Base-by-base conservation (phyloP, 2,329 filamentous ascomycete species). In the Delphinella strobiligena region DNA sequence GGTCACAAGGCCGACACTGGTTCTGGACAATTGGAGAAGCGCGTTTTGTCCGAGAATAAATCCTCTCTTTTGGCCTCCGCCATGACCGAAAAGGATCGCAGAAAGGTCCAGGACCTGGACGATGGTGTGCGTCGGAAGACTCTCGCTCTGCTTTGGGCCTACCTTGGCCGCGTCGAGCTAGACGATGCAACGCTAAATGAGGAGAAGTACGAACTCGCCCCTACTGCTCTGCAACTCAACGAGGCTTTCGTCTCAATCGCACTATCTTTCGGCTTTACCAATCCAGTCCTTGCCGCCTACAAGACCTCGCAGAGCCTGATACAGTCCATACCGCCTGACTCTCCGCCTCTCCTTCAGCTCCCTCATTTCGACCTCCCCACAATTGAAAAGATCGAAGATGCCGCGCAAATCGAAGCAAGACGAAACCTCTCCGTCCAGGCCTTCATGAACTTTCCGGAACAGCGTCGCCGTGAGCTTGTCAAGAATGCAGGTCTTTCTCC, bases 81-180 rank as follows among this genome's bases (percentile, higher is more conserved):
- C 27, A 66, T 95, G 48, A 72, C 78, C 0, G 61, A 67, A 12
- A 86, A 87, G 60, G 87, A 94, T 53, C 79, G 78, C 56, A 71
- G 78, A 53, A 79, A 75, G 55, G 70, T 98, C 5, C 77, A 85
- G 54, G 77, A 87, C 49, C 63, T 94, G 43, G 91, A 96, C 36
- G 81, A 82, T 49, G 78, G 80, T 30, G 72, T 77, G 17, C 80
- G 84, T 49, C 75, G 91, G 54, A 96, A 96, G 69, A 80, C 86
- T 5, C 69, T 96, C 33, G 85, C 82, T 37, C 71, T 98, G 41
- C 70, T 98, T 12, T 98, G 93, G 91, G 88, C 91, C 31, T 96
- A 98, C 59, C 74, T 96, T 35, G 85, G 84, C 45, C 82, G 91
- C 34, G 70, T 93, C 40, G 85, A 94, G 53, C 74, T 98, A 17